A percentile compares a stretch with the other conserved stretches of the same genome.
These are phyloP conservation scores for Apiospora hydei DNA, from an alignment of 2,329 filamentous ascomycete species.

Conservation along the genomic window DNA sequence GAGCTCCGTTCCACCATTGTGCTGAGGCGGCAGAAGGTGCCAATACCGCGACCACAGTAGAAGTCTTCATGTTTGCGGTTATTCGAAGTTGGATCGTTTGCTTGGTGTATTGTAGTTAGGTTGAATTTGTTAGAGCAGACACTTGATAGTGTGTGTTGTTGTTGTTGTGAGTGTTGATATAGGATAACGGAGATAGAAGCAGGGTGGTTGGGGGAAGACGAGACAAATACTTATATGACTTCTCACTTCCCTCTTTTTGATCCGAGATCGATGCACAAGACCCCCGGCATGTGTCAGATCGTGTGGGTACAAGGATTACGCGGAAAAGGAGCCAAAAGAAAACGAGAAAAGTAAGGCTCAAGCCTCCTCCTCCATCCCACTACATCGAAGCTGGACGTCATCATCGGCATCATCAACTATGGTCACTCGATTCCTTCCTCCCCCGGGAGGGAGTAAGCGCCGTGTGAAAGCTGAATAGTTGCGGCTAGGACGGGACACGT, in stretches of 20 bases:
- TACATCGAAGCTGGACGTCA: neutral
- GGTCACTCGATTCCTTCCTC: neutral
- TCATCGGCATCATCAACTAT: neutral
- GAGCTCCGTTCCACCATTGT: conserved; percentile 49
- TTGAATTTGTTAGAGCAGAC: neutral
- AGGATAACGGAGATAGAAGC: neutral
- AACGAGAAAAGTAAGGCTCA: neutral
- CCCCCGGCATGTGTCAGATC: conserved; percentile 23
- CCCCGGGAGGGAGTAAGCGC: neutral
- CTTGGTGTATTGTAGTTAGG: neutral
- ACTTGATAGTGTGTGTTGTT: conserved; percentile 9
- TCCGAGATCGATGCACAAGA: conserved; percentile 16
- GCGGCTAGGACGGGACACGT: conserved; percentile 3
- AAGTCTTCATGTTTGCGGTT: conserved; percentile 42
- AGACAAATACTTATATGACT: conserved; percentile 36
- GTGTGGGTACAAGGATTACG: conserved; percentile 15
- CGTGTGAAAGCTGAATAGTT: neutral
- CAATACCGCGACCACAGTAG: conserved; percentile 36
- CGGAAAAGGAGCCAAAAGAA: neutral
- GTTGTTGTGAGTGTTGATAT: neutral
- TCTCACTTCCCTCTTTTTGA: conserved; percentile 16
- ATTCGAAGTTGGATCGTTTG: neutral
- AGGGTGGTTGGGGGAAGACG: neutral
- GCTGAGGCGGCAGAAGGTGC: conserved; percentile 40
- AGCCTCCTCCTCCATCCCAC: neutral